Evolutionary conservation across 208 protist species (phyloP).

Genomic region (Leishmania arabica): DNA sequence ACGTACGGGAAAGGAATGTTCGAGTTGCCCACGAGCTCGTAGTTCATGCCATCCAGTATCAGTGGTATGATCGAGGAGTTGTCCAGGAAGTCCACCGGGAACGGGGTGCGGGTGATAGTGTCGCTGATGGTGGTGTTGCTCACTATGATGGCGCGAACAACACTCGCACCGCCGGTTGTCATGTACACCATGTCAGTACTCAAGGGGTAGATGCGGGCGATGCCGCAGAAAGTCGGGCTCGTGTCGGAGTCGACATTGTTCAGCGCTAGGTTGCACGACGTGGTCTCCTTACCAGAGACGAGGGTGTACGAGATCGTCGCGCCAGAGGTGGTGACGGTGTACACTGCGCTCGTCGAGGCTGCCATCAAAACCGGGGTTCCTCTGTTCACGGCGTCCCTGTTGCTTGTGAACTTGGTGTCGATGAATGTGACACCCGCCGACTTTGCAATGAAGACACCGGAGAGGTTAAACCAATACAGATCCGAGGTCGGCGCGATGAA

Average conservation of each 20-base stretch:
- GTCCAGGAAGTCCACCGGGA: slow-evolving; percentile 51
- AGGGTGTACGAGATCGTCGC: slow-evolving; percentile 20
- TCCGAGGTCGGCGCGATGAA: slow-evolving; percentile 21
- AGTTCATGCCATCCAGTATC: slow-evolving; percentile 33
- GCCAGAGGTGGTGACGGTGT: slow-evolving; percentile 22
- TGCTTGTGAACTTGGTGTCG: slow-evolving; percentile 13
- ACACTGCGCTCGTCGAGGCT: slow-evolving; percentile 5
- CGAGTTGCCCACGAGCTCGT: slow-evolving; percentile 19
- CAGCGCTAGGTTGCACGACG: background rate
- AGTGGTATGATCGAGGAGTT: slow-evolving; percentile 27
- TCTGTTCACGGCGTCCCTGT: background rate
- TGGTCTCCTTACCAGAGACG: slow-evolving; percentile 29
- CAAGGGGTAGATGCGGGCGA: slow-evolving; percentile 44
- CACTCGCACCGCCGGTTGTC: slow-evolving; percentile 16
- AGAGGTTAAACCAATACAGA: slow-evolving; percentile 35
- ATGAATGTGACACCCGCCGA: slow-evolving; percentile 1
- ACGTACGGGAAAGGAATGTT: slow-evolving; percentile 33
- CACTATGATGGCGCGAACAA: slow-evolving; percentile 44
- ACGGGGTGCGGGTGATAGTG: slow-evolving; percentile 36
- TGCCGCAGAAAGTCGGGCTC: slow-evolving; percentile 40
- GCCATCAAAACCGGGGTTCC: slow-evolving; percentile 12
- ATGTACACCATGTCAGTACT: slow-evolving; percentile 54
- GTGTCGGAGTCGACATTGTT: slow-evolving; percentile 17
- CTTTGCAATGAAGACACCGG: slow-evolving; percentile 6
- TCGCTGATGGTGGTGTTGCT: slow-evolving; percentile 31